Base-by-base conservation (phyloP, 352 stramenopile genomes). In the Globisporangium okanoganense region DNA sequence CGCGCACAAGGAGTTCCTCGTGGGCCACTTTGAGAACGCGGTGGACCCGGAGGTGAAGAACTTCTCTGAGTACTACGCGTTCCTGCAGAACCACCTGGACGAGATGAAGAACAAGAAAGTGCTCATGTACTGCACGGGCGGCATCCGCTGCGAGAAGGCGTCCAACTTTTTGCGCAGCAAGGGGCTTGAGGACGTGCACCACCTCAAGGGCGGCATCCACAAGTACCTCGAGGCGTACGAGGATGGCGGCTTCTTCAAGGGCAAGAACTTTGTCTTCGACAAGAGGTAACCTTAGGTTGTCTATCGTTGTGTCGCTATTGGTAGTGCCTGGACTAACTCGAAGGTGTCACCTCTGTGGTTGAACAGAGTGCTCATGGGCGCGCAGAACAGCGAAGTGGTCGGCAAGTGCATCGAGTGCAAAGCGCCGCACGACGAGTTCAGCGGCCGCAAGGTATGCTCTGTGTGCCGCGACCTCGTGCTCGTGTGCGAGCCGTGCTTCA, bases 181-280 rank as follows among this genome's bases (percentile, higher is more conserved):
- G 35, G 72, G 75, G 5, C 62, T 82, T 0, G 62, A 87, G 58
- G 76, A 85, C 20, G 69, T 90, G 33, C 73, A 88, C 45, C 74
- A 88, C 40, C 71, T 91, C 35, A 83, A 91, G 58, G 82, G 79
- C 12, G 82, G 82, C 53, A 91, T 91, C 69, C 75, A 87, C 65
- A 88, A 88, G 62, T 91, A 91, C 52, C 76, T 86, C 27, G 72
- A 88, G 45, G 70, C 84, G 10, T 87, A 75, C 58, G 40, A 82
- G 45, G 76, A 88, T 36, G 73, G 78, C 45, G 69, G 72, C 20
- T 86, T 87, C 53, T 91, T 91, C 61, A 79, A 77, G 45, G 82
- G 82, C 64, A 88, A 87, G 56, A 90, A 91, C 61, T 91, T 91
- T 66, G 78, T 91, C 22, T 89, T 91, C 58, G 82, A 91, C 68